phyloP scores from a whole-genome alignment of 2,329 filamentous ascomycete species.

The Ascocoryne sarcoides region DNA sequence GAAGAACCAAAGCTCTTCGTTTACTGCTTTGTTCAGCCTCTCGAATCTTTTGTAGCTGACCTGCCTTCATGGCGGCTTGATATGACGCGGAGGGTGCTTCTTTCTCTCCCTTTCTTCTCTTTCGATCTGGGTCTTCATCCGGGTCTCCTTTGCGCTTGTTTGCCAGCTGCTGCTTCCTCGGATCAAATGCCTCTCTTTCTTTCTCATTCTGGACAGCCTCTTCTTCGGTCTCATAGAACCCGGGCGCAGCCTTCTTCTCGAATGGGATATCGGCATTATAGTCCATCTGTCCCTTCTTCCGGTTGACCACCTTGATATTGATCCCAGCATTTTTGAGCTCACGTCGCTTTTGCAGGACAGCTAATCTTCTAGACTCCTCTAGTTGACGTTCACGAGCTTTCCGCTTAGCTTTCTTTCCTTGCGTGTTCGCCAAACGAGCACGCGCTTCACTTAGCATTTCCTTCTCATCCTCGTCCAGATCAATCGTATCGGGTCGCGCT shows the following conservation, averaged over 20 bases:
- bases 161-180: conserved; percentile 79
- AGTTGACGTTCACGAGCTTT: conserved; percentile 94
- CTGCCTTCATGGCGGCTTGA: conserved; percentile 84
- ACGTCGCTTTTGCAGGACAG: conserved; percentile 85
- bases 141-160: conserved; percentile 91
- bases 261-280: conserved; percentile 99
- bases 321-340: conserved; percentile 97
- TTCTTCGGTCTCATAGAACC: conserved; percentile 89
- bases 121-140: conserved; percentile 71
- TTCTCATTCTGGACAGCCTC: conserved; percentile 75
- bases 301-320: conserved; percentile 88
- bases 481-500: conserved; percentile 90
- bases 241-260: conserved; percentile 78
- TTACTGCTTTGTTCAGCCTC: conserved; percentile 98
- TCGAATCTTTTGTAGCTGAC: conserved; percentile 86
- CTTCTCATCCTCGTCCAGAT: conserved; percentile 98
- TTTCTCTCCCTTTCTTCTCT: conserved; percentile 85
- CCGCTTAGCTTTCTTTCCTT: conserved; percentile 97
- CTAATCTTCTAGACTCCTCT: conserved; percentile 85
- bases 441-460: conserved; percentile 98
- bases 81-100: conserved; percentile 67
- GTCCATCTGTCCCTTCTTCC: conserved; percentile 96
- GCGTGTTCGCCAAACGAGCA: conserved; percentile 91
- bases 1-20: conserved; percentile 71
- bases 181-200: conserved; percentile 79